Evolutionary conservation across 169 alveolate species (phyloP), one percentile per base, ranked within the genome.

Genomic region (Blepharisma undulans): DNA sequence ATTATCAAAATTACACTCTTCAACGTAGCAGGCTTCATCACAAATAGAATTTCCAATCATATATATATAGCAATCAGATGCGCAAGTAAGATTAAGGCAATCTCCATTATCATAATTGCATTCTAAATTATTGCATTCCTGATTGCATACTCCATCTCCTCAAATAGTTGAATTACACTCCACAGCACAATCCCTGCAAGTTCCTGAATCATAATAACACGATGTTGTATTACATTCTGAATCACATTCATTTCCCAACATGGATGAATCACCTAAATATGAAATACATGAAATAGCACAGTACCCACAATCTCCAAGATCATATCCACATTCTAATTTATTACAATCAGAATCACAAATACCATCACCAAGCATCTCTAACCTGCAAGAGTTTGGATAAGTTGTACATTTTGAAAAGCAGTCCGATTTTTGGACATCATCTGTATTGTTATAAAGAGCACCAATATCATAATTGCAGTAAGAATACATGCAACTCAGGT

Each of bases 21-120:
- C 29, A 8, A 25, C 33, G 12, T 25, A 7, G 33, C 80, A 74
- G 8, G 30, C 80, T 74, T 22, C 33, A 25, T 74, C 48, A 29
- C 80, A 74, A 74, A 29, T 74, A 0, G 14, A 22, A 25, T 74
- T 29, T 7, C 80, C 80, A 2, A 74, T 25, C 29, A 25, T 25
- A 8, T 18, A 25, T 18, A 14, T 74, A 29, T 25, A 74, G 10
- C 80, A 74, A 10, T 25, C 80, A 22, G 8, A 0, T 10, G 36
- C 33, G 29, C 80, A 74, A 29, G 34, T 60, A 18, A 3, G 29
- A 48, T 32, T 25, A 6, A 19, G 22, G 29, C 91, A 86, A 19
- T 60, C 84, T 32, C 84, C 84, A 66, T 36, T 36, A 48, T 86
- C 91, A 27, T 6, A 66, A 72, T 36, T 32, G 72, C 91, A 86